Conservation (phyloP, 345 rosid genomes). For the Hevea brasiliensis region DNA sequence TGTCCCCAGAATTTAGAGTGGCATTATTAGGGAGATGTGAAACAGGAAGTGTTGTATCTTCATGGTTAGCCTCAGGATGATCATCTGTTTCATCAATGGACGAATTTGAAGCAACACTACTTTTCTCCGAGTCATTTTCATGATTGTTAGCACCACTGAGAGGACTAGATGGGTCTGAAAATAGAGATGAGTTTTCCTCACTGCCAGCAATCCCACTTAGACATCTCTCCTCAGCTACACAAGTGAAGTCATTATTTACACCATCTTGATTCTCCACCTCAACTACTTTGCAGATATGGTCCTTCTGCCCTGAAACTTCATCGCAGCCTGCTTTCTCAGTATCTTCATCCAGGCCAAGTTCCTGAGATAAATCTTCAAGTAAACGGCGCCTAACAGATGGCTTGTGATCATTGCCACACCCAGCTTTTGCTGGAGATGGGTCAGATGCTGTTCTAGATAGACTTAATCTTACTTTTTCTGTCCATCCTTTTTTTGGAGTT, state of each 20-base stretch:
- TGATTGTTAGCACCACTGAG: constrained; percentile 46
- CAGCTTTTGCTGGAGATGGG: constrained; percentile 49
- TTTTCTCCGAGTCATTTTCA: constrained; percentile 66
- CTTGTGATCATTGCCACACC: constrained; percentile 31
- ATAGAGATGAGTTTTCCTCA: constrained; percentile 60
- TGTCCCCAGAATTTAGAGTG: constrained; percentile 32
- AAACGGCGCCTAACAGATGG: constrained; percentile 57
- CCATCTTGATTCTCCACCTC: constrained; percentile 34
- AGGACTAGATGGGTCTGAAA: constrained; percentile 57
- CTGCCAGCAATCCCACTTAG: constrained; percentile 42
- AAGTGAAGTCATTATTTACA: constrained; percentile 26
- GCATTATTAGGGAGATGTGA: constrained; percentile 47
- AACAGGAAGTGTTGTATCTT: constrained; percentile 52
- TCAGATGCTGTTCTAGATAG: constrained; percentile 77
- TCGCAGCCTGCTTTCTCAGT: constrained; percentile 26
- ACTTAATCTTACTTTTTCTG: constrained; percentile 54
- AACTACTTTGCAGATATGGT: constrained; percentile 21
- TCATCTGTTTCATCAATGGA: constrained; percentile 46
- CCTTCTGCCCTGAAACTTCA: constrained; percentile 29
- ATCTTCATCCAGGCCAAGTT: constrained; percentile 54
- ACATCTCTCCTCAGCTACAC: constrained; percentile 47
- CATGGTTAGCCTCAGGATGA: constrained; percentile 35
- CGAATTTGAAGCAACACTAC: constrained; percentile 58
- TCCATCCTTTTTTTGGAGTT: constrained; percentile 64
- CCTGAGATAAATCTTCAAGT: constrained; percentile 68